Evolutionary conservation across 1,139 yeast genomes (phyloP), one percentile per base, ranked within the genome.

Genomic region (Eremothecium sinecaudum): DNA sequence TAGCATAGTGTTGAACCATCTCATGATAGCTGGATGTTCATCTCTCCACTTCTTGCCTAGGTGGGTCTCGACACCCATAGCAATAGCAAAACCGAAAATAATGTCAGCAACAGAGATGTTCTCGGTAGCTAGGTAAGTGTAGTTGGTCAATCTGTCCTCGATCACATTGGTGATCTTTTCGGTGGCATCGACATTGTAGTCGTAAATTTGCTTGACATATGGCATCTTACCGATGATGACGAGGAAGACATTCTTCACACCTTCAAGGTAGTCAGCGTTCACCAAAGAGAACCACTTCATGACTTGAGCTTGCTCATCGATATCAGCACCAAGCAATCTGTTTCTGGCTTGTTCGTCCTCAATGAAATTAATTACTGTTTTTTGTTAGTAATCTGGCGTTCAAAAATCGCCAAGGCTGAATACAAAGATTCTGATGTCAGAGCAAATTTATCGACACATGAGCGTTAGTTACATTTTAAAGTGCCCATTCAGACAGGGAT

Each of bases 81-180:
- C 52, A 51, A 75, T 64, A 46, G 67, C 56, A 42, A 76, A 55
- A 48, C 80, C 87, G 50, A 69, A 64, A 54, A 72, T 71, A 51
- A 83, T 59, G 66, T 90, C 98, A 56, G 96, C 97, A 46, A 79
- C 60, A 37, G 96, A 68, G 54, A 82, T 56, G 67, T 90, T 74
- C 69, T 87, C 96, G 59, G 94, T 92, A 53, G 79, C 96, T 60
- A 90, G 75, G 71, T 72, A 90, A 45, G 96, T 84, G 76, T 71
- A 73, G 56, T 75, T 71, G 45, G 67, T 59, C 56, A 90, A 73
- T 69, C 86, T 75, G 32, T 63, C 57, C 66, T 81, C 92, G 45
- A 68, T 62, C 39, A 76, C 50, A 38, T 60, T 55, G 43, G 67
- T 62, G 43, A 67, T 53, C 32, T 50, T 49, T 35, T 66, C 71